These are phyloP conservation scores for Mycena amicta DNA, from an alignment of 768 basidiomycete species.

Conservation along the genomic window DNA sequence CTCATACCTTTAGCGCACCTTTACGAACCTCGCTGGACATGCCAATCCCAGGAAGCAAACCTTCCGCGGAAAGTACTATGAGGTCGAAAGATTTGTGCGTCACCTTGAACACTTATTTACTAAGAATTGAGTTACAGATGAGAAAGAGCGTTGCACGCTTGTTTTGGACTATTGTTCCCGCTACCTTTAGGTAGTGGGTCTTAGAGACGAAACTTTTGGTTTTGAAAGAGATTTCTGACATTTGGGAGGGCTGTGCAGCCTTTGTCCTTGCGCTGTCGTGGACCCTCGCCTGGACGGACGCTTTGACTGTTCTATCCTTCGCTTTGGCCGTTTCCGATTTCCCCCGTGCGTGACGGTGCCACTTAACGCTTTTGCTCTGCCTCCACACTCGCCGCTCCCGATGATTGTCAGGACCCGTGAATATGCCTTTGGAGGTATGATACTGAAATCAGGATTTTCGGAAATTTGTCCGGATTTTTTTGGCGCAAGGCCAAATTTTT, in stretches of 20 bases:
- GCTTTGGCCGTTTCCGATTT: too few relatives aligned
- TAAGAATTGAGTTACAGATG: conserved; percentile 1
- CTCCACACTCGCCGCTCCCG: too few relatives aligned
- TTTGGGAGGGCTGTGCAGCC: too few relatives aligned
- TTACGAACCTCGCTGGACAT: conserved; percentile 1
- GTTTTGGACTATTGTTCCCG: conserved; percentile 17
- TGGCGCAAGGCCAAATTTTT: too few relatives aligned
- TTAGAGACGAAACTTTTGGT: too few relatives aligned
- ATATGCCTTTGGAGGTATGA: not conserved
- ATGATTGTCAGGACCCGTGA: conserved; percentile 4
- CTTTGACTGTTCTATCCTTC: too few relatives aligned
- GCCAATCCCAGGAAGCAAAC: conserved; percentile 7
- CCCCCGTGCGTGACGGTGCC: too few relatives aligned
- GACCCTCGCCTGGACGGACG: too few relatives aligned
- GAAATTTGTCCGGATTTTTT: conserved; percentile 4
- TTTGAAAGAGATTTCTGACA: too few relatives aligned
- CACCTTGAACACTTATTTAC: conserved; percentile 5
- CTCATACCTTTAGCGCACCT: not conserved
- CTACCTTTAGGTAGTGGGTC: too few relatives aligned
- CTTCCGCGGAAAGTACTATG: conserved; percentile 5
- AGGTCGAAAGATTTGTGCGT: conserved; percentile 8
- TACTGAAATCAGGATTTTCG: not conserved
- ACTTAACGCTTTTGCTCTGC: too few relatives aligned
- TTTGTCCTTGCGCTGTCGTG: too few relatives aligned
- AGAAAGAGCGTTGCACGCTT: conserved; percentile 10